phyloP scores from a whole-genome alignment of 768 basidiomycete genomes.

The Collybia mongolica region DNA sequence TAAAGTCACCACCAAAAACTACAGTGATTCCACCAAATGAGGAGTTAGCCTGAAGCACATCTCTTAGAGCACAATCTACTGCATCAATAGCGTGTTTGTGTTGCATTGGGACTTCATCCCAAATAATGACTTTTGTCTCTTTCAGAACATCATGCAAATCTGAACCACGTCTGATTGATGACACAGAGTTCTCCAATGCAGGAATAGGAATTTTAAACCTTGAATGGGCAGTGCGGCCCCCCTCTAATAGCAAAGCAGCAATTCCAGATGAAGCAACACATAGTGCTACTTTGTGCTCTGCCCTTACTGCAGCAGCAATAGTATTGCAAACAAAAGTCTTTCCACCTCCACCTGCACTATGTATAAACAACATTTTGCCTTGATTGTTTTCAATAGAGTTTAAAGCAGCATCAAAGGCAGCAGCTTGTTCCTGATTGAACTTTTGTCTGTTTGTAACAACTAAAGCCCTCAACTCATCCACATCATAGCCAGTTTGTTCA shows the following conservation, averaged over 20 bases:
- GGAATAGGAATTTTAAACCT: constrained; percentile 47
- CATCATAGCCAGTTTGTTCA: no score
- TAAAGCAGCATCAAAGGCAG: no score
- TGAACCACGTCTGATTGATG: constrained; percentile 28
- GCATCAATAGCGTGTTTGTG: constrained; percentile 33
- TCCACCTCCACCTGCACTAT: no score
- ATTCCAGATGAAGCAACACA: constrained; percentile 46
- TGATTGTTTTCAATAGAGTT: no score
- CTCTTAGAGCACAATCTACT: constrained; percentile 34
- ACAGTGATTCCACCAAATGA: constrained; percentile 45
- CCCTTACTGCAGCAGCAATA: constrained; percentile 21
- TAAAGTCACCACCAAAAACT: constrained; percentile 49
- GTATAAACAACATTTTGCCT: no score
- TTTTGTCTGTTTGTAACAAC: no score
- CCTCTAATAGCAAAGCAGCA: constrained; percentile 37
- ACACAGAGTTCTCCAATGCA: constrained; percentile 23
- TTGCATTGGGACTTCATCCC: constrained; percentile 48
- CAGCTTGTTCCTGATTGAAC: no score
- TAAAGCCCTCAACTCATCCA: no score
- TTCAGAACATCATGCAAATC: constrained; percentile 28
- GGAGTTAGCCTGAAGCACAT: constrained; percentile 23
- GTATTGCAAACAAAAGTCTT: constrained; percentile 27
- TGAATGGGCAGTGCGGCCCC: constrained; percentile 48
- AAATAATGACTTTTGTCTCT: constrained; percentile 32
- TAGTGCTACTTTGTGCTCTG: constrained; percentile 27